Evolutionary conservation across 805 yeast species (phyloP).

Genomic region (Schwanniomyces pseudopolymorphus): DNA sequence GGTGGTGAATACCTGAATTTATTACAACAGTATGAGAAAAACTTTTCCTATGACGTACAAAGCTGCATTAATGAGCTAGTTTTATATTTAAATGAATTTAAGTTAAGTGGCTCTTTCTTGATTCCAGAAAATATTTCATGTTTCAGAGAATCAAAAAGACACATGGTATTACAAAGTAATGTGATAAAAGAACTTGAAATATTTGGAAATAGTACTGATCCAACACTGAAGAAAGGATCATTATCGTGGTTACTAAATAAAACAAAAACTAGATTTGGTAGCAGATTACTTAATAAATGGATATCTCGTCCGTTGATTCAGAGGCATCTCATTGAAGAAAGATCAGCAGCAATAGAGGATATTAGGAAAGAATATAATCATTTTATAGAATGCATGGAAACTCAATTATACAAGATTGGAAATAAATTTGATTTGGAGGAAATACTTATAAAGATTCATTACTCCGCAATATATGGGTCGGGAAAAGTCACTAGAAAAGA

Average conservation of each 20-base stretch:
- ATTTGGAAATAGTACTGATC: conserved; percentile 62
- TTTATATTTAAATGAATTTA: conserved; percentile 60
- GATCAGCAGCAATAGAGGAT: conserved; percentile 56
- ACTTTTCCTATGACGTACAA: conserved; percentile 21
- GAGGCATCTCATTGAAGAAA: conserved; percentile 50
- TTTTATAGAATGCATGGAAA: conserved; percentile 30
- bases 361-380: conserved; percentile 29
- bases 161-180: conserved; percentile 60
- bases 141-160: conserved; percentile 48
- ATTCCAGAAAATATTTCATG: conserved; percentile 49
- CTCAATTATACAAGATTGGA: conserved; percentile 23
- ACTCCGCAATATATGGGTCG: conserved; percentile 27
- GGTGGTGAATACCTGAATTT: conserved; percentile 14
- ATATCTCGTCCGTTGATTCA: conserved; percentile 66
- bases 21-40: conserved; percentile 22
- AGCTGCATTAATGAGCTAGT: conserved; percentile 47
- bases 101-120: conserved; percentile 55
- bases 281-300: conserved; percentile 69
- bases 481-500: conserved; percentile 33
- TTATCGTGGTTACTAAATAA: conserved; percentile 79
- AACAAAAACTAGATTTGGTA: conserved; percentile 77
- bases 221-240: conserved; percentile 57
- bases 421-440: conserved; percentile 33
- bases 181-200: conserved; percentile 75
- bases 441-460: conserved; percentile 37